Evolutionary conservation across 2,329 filamentous ascomycete species (phyloP), one percentile per base, ranked within the genome.

Genomic region (Colletotrichum orbiculare): DNA sequence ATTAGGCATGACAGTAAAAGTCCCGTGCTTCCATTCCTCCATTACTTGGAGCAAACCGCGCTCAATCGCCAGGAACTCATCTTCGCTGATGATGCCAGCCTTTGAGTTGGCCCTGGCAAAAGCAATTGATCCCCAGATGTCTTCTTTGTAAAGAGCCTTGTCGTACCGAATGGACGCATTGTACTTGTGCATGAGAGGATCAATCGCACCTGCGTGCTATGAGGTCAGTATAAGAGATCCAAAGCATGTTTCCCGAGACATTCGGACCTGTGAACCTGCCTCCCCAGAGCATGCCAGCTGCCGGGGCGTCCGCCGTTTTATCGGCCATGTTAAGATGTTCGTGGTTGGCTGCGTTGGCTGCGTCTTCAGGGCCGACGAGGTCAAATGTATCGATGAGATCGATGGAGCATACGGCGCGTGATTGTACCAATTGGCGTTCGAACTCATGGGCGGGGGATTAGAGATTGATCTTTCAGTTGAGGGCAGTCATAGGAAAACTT

Each of bases 151-250:
- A 75, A 91, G 85, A 62, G 82, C 82, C 52, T 86, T 85, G 75
- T 91, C 89, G 74, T 89, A 90, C 71, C 84, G 85, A 61, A 91
- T 84, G n/a, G 86, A 89, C 67, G 87, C 84, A 75, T 91, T 91
- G 82, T 90, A 91, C 55, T 69, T 57, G 33, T 60, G 52, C 69
- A 70, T 70, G 38, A 70, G 61, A 54, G 63, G 60, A 60, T 69
- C 56, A 42, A 70, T 66, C 34, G 34, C 54, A 59, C 55, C 55
- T 59, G 39, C 46, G 55, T 47, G 43, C 12, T 38, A 25, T 45
- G 48, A 59, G 46, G 55, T 59, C 48, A 59, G 55, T 52, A 59
- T 47, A 47, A 8, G 33, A 12, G 7, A 38, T 60, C 10, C 12
- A 46, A 53, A 59, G 46, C 39, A 59, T 63, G 6, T 53, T 17